Conservation (phyloP, 2,329 filamentous ascomycete species). For the Huntiella bhutanensis region DNA sequence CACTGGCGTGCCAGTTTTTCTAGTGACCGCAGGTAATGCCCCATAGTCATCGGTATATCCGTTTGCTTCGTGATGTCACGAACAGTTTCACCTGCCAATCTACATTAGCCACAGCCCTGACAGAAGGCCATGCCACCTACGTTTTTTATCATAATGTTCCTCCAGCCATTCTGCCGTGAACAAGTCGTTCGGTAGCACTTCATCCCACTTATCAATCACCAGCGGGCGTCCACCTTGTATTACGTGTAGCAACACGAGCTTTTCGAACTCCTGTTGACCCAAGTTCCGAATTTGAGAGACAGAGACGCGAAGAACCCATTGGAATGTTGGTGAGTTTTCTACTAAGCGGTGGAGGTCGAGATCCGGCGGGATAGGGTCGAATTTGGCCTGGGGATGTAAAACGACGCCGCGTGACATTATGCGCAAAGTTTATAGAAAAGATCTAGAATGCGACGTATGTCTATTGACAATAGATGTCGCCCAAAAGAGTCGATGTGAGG, state of each 20-base stretch:
- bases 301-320: slow-evolving; percentile 66
- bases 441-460: too few relatives aligned
- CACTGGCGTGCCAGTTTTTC: slow-evolving; percentile 68
- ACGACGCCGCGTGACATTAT: slow-evolving; percentile 16
- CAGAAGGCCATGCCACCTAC: slow-evolving; percentile 26
- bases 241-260: slow-evolving; percentile 66
- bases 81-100: slow-evolving; percentile 52
- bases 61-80: slow-evolving; percentile 56
- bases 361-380: slow-evolving; percentile 76
- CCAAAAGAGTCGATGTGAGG: too few relatives aligned
- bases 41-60: slow-evolving; percentile 68
- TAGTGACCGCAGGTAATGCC: slow-evolving; percentile 83
- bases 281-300: slow-evolving; percentile 60
- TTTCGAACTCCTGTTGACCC: slow-evolving; percentile 64
- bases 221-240: slow-evolving; percentile 71
- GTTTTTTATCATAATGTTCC: slow-evolving; percentile 58
- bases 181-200: slow-evolving; percentile 52
- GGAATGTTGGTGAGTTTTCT: slow-evolving; percentile 63
- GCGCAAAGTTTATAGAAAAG: too few relatives aligned
- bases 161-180: slow-evolving; percentile 72
- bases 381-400: slow-evolving; percentile 65
- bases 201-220: slow-evolving; percentile 77
- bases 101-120: not conserved
- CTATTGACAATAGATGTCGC: too few relatives aligned
- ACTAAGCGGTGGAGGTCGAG: slow-evolving; percentile 62